phyloP scores from a whole-genome alignment of 495 filamentous ascomycete species.

The Cenococcum geophilum region DNA sequence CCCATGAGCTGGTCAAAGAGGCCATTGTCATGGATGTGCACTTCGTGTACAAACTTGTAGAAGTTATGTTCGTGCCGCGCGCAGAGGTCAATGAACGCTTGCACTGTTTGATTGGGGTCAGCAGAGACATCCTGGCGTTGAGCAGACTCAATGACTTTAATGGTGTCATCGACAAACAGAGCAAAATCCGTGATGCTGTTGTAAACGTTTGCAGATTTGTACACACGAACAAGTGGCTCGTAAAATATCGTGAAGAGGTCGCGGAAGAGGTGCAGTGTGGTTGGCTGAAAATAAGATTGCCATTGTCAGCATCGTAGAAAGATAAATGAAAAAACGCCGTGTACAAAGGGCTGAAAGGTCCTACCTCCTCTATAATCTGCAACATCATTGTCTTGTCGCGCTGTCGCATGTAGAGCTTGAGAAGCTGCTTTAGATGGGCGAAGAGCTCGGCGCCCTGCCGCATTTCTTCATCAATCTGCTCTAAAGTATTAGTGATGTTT shows the following conservation, averaged over 20 bases:
- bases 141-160: slow-evolving; percentile 78
- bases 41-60: slow-evolving; percentile 98
- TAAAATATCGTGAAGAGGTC: slow-evolving; percentile 99
- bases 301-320: slow-evolving; percentile 9
- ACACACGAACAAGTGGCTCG: slow-evolving; percentile 90
- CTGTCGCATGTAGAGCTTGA: slow-evolving; percentile 87
- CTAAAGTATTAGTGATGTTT: slow-evolving; percentile 15
- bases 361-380: slow-evolving; percentile 77
- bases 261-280: slow-evolving; percentile 85
- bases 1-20: slow-evolving; percentile 93
- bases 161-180: slow-evolving; percentile 83
- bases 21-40: slow-evolving; percentile 95
- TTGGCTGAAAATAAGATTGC: slow-evolving; percentile 45
- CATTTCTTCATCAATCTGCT: slow-evolving; percentile 66
- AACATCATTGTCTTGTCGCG: slow-evolving; percentile 98
- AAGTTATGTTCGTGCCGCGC: slow-evolving; percentile 92
- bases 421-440: slow-evolving; percentile 86
- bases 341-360: not conserved
- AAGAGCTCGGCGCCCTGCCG: slow-evolving; percentile 83
- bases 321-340: not conserved
- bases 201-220: slow-evolving; percentile 98
- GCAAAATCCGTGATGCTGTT: slow-evolving; percentile 94
- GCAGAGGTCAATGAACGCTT: slow-evolving; percentile 95
- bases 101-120: slow-evolving; percentile 98
- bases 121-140: slow-evolving; percentile 87